Evolutionary conservation across 2,329 filamentous ascomycete species (phyloP).

Genomic region (Aspergillus sp.): DNA sequence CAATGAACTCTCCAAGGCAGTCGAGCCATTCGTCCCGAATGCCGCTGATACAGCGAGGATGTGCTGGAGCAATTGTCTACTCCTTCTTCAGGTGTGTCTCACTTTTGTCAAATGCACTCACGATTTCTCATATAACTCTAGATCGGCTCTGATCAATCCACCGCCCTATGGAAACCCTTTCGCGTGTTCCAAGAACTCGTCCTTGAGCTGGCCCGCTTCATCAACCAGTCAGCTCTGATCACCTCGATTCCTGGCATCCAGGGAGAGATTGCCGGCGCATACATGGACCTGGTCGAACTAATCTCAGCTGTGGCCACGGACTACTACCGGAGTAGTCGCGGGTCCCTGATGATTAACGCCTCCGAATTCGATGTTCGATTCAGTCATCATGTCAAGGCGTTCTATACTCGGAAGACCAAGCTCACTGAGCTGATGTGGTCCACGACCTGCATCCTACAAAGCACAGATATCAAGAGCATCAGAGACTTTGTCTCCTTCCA

Average conservation of each 20-base stretch:
- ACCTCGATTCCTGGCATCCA: not conserved
- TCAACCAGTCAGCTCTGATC: not conserved
- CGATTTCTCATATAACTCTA: not conserved
- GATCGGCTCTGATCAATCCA: not conserved
- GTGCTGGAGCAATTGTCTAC: not conserved
- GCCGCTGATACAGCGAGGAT: not conserved
- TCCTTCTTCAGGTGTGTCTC: not conserved
- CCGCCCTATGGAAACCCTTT: not conserved
- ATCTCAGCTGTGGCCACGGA: not conserved
- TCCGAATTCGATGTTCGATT: not conserved
- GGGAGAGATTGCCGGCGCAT: not conserved
- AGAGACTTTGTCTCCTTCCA: constrained; percentile 2
- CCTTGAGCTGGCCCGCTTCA: not conserved
- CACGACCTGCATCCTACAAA: not conserved
- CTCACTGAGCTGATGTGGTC: not conserved
- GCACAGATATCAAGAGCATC: not conserved
- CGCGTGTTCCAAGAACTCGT: not conserved
- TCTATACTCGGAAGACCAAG: not conserved
- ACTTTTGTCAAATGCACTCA: too few species aligned
- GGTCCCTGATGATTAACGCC: not conserved
- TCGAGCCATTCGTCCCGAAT: not conserved
- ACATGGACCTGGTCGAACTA: not conserved
- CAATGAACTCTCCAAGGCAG: not conserved
- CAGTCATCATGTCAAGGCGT: not conserved
- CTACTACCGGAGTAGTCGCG: not conserved